Percentiles rank a stretch among this genome's conserved stretches.
These are phyloP conservation scores for Cymbopogon flexuosus DNA, from an alignment of 202 grass and related monocot genomes.

Conservation along the genomic window DNA sequence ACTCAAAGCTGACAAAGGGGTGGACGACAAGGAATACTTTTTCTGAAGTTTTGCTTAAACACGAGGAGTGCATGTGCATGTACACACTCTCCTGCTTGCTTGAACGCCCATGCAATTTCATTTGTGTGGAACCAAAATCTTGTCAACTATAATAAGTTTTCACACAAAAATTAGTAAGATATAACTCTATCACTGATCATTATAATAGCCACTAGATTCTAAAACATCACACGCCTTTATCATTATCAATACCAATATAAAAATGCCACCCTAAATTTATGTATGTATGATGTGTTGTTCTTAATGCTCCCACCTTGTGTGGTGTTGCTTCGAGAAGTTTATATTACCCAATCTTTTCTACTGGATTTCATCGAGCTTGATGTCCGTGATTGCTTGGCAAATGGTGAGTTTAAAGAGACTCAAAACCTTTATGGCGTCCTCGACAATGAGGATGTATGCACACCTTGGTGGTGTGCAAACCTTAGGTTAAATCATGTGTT, in stretches of 20 bases:
- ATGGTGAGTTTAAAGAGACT: not conserved
- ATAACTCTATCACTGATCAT: no score
- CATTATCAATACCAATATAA: no score
- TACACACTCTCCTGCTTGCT: not conserved
- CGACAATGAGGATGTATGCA: not conserved
- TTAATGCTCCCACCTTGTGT: not conserved
- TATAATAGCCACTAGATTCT: no score
- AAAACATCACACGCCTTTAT: no score
- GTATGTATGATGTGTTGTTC: not conserved
- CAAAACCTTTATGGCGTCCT: not conserved
- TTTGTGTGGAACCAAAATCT: not conserved
- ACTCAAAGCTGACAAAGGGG: conserved; percentile 37
- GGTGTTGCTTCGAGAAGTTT: not conserved
- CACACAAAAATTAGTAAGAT: no score
- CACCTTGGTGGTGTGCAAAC: not conserved
- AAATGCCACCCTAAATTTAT: no score
- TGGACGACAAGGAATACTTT: conserved; percentile 25
- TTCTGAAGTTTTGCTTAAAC: conserved; percentile 23
- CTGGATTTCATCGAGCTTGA: not conserved
- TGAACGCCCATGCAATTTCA: not conserved
- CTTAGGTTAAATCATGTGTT: not conserved
- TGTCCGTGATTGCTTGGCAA: not conserved
- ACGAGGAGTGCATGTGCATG: conserved; percentile 4
- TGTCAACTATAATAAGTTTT: no score
- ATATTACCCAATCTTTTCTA: not conserved